phyloP scores from a whole-genome alignment of 192 early-diverging fungal genomes.

The Backusella tarrabulga region DNA sequence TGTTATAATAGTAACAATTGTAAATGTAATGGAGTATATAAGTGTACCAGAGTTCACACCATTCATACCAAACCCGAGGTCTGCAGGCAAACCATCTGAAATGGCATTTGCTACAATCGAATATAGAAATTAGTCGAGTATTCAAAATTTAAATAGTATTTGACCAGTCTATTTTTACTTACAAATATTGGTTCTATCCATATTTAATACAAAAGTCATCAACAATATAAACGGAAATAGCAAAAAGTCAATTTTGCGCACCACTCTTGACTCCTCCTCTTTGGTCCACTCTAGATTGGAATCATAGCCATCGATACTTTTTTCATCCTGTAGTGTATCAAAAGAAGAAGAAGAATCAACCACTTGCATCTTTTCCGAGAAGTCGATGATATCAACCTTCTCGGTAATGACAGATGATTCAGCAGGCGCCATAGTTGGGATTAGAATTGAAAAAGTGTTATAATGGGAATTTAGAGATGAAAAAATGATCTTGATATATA shows the following conservation, averaged over 20 bases:
- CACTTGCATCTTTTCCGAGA: background rate
- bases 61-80: slow-evolving; percentile 42
- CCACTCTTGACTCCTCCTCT: slow-evolving; percentile 43
- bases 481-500: background rate
- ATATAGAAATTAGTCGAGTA: background rate
- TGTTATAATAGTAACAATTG: slow-evolving; percentile 45
- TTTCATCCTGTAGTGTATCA: background rate
- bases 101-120: slow-evolving; percentile 37
- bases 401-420: background rate
- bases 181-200: slow-evolving; percentile 31
- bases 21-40: slow-evolving; percentile 39
- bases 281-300: slow-evolving; percentile 45
- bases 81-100: slow-evolving; percentile 43
- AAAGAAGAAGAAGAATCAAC: slow-evolving; percentile 5
- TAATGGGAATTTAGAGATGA: background rate
- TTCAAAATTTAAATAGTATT: background rate
- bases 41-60: slow-evolving; percentile 41
- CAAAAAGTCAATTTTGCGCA: slow-evolving; percentile 35
- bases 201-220: slow-evolving; percentile 36
- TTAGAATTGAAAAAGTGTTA: background rate
- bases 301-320: background rate
- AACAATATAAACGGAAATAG: slow-evolving; percentile 54
- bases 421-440: background rate
- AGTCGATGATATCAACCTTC: background rate
- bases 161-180: background rate